Evolutionary conservation across 306 rosid species (phyloP), one percentile per base, ranked within the genome.

Genomic region (Dryas alaskensis): DNA sequence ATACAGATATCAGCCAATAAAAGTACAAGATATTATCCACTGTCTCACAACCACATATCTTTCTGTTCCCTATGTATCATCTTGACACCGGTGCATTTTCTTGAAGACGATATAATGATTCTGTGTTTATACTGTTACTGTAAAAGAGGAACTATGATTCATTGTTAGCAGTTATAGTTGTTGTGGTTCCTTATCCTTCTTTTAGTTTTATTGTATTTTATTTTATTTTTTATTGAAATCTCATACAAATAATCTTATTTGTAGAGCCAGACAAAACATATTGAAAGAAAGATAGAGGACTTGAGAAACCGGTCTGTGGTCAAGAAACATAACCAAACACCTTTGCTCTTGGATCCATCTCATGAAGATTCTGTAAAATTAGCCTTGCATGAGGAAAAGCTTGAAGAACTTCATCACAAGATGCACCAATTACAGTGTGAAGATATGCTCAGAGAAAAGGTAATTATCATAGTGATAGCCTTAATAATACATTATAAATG

Each of bases 391-490:
- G 91, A 89, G 88, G 90, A 89, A 83, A 93, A 86, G 62, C 88
- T 89, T 79, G 85, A 82, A 78, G 87, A 82, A 66, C 84, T 91
- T 76, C 62, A 71, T 75, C 85, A 85, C 74, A 88, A 79, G 89
- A 91, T 91, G 65, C 84, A 78, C 73, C 91, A 88, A 50, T 67
- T 93, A 58, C 98, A 93, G 86, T 58, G 83, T 80, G 86, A 80
- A 83, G 88, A 78, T 80, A 75, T 65, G 63, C 87, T 92, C 69
- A 83, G 72, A 73, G 59, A 80, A 65, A 89, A 88, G 98, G 97
- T 86, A 81, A 71, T 50, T n/a, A 19, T 70, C 22, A 4, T 50
- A 70, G n/a, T 42, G 52, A 17, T 4, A 8, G n/a, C 19, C 50
- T 39, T 52, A n/a, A 6, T 43, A 37, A 69, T 40, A 10, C 11